Base-by-base conservation (phyloP, 2,329 filamentous ascomycete genomes). In the Aspergillus candidus region DNA sequence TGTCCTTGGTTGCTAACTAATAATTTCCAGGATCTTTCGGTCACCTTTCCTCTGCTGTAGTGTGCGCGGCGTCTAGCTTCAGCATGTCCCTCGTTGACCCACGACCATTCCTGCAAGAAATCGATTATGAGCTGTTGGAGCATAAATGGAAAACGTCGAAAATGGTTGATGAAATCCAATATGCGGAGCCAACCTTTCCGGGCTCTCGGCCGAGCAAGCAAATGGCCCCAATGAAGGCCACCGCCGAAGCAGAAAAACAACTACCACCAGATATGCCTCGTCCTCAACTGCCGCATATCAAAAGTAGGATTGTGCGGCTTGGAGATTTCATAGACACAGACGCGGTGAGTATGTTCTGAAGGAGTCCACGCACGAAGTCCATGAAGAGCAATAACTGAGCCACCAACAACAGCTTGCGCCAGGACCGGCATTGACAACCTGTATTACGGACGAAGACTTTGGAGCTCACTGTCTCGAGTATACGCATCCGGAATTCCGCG, bases 301-400 rank as follows among this genome's bases (percentile, higher is more conserved):
- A 37, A 10, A 58, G 65, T 12, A 73, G 63, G 44, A 53, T 72
- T 2, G 62, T 71, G 30, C 51, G 48, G 3, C 53, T 74, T 1
- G 71, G 69, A 7, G 70, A 74, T 46, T 72, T 71, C 36, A 64
- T 75, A 40, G 70, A 74, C 44, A 75, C 57, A 6, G 58, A 62
- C 36, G 55, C 54, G 1, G 66, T 69, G 60, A 35, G 61, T 4
- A 34, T 4, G 29, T 15, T 11, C 8, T 6, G 10, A 4, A 3
- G 12, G 7, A 18, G 12, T 11, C 22, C 15, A 31, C 5, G 12
- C 6, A 12, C 12, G 12, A 6, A 8, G 11, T 36, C 11, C 11
- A 11, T 40, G n/a, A n/a, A n/a, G n/a, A n/a, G n/a, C n/a, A n/a
- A n/a, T n/a, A n/a, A n/a, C n/a, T n/a, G n/a, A n/a, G n/a, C n/a